These are phyloP conservation scores for Candida dubliniensis DNA, from an alignment of 1,139 yeast species.

Conservation along the genomic window DNA sequence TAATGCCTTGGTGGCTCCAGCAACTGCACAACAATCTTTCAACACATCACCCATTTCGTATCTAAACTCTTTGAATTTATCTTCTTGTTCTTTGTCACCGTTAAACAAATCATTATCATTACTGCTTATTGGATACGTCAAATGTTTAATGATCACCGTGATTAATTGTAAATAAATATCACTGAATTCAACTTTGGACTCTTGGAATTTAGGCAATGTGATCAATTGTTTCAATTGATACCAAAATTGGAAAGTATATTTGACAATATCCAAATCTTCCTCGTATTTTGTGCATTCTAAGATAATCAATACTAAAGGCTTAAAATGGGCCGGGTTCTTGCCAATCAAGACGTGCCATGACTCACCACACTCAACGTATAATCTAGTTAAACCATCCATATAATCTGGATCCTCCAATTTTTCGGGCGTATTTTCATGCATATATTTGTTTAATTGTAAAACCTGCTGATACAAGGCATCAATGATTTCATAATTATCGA, in stretches of 20 bases:
- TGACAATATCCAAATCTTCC: constrained; percentile 84
- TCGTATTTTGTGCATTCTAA: constrained; percentile 62
- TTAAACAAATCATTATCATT: constrained; percentile 47
- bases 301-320: constrained; percentile 73
- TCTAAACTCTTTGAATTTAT: constrained; percentile 88
- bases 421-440: constrained; percentile 30
- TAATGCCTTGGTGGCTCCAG: constrained; percentile 74
- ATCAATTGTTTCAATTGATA: constrained; percentile 75
- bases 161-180: constrained; percentile 68
- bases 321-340: constrained; percentile 66
- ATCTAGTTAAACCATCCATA: constrained; percentile 69
- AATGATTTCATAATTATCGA: constrained; percentile 60
- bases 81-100: constrained; percentile 80
- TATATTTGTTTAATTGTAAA: constrained; percentile 54
- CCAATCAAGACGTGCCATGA: constrained; percentile 91
- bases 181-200: constrained; percentile 55
- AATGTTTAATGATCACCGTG: constrained; percentile 65
- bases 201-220: constrained; percentile 59
- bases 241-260: constrained; percentile 93
- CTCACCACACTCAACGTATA: constrained; percentile 92
- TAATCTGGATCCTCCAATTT: constrained; percentile 64
- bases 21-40: constrained; percentile 90
- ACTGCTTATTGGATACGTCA: constrained; percentile 67
- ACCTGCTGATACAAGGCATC: constrained; percentile 69
- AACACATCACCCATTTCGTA: constrained; percentile 97